phyloP scores from a whole-genome alignment of 139 green algal species.

The Pleodorina starrii region DNA sequence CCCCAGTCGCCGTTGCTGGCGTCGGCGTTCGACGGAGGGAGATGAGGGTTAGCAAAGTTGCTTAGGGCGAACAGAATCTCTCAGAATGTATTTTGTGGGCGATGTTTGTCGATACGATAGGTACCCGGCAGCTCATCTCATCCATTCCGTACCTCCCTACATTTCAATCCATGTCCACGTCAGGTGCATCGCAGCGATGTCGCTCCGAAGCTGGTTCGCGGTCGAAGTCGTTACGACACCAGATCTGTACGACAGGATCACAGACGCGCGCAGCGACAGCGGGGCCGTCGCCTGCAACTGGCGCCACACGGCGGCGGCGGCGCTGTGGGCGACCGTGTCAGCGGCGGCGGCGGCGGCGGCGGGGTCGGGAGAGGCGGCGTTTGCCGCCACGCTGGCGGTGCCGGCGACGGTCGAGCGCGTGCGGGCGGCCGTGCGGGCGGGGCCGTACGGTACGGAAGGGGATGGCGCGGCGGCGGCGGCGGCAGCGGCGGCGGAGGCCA shows the following conservation, averaged over 20 bases:
- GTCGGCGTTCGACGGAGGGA: too few species aligned
- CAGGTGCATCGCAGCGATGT: conserved; percentile 54
- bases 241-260: conserved; percentile 39
- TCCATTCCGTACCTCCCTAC: too few species aligned
- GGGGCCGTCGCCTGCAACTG: conserved; percentile 45
- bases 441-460: conserved; percentile 51
- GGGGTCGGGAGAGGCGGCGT: not conserved
- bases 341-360: not conserved
- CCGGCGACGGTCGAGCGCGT: conserved; percentile 45
- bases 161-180: too few species aligned
- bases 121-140: too few species aligned
- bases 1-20: too few species aligned
- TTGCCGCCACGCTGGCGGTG: conserved; percentile 8
- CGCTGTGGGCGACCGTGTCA: conserved; percentile 47
- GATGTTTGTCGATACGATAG: too few species aligned
- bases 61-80: too few species aligned
- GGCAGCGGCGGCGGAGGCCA: conserved; percentile 3
- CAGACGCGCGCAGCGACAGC: conserved; percentile 18
- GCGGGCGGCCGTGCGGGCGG: conserved; percentile 29
- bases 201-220: conserved; percentile 56
- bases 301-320: conserved; percentile 29
- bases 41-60: too few species aligned
- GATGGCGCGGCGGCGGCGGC: not conserved
- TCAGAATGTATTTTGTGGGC: too few species aligned
- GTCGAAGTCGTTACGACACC: conserved; percentile 33